Percentiles rank a stretch among this genome's conserved stretches.
These are phyloP conservation scores for Coprinopsis marcescibilis DNA, from an alignment of 768 basidiomycete species.

Conservation along the genomic window DNA sequence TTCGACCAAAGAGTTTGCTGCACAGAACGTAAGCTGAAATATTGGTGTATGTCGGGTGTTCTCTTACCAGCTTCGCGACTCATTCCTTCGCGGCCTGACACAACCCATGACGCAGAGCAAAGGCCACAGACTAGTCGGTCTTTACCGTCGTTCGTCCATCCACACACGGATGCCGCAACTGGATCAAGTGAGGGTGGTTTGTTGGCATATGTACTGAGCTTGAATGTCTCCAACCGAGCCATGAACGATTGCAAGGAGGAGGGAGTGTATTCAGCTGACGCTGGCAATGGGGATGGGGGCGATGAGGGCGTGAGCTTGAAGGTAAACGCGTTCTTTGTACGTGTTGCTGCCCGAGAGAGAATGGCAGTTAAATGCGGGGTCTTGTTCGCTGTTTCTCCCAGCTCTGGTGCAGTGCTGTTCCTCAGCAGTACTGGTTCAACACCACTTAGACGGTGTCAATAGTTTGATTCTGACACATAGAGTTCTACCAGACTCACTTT, in stretches of 20 bases:
- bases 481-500: constrained; percentile 12
- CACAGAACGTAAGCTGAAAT: not conserved
- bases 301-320: constrained; percentile 34
- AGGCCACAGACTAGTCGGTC: constrained; percentile 71
- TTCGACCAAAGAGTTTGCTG: constrained; percentile 66
- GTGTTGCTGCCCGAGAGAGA: constrained; percentile 57
- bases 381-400: constrained; percentile 35
- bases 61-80: constrained; percentile 68
- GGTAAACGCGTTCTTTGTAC: constrained; percentile 44
- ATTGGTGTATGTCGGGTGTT: constrained; percentile 21
- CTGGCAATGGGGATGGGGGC: constrained; percentile 24
- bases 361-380: constrained; percentile 72
- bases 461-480: not conserved
- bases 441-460: not conserved
- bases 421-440: not conserved
- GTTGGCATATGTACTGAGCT: constrained; percentile 73
- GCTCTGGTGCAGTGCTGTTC: constrained; percentile 14
- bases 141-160: constrained; percentile 81
- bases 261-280: constrained; percentile 65
- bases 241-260: constrained; percentile 73
- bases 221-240: constrained; percentile 69
- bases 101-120: constrained; percentile 69
- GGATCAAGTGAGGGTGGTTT: constrained; percentile 72
- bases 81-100: constrained; percentile 67
- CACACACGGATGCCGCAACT: constrained; percentile 75